phyloP scores from a whole-genome alignment of 164 flowering plant genomes.

The Vitis amurensis region DNA sequence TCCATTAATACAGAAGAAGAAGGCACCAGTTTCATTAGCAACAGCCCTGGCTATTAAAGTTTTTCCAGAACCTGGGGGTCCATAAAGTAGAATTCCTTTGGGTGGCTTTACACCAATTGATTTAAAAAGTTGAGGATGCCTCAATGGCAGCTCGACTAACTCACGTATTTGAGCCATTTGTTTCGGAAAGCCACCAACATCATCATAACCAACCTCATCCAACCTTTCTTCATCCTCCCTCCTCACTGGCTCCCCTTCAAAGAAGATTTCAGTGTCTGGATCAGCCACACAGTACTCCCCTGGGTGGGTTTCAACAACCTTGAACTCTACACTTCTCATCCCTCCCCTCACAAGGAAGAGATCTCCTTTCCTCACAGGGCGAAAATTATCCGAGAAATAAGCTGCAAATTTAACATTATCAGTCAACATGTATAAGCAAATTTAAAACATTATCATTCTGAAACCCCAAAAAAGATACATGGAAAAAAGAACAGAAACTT shows the following conservation, averaged over 20 bases:
- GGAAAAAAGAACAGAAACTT: neutral
- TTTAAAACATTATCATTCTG: neutral
- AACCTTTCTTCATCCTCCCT: constrained; percentile 41
- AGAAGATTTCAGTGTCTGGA: constrained; percentile 44
- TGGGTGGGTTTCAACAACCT: constrained; percentile 44
- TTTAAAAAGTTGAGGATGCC: constrained; percentile 42
- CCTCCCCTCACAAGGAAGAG: constrained; percentile 42
- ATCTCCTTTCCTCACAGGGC: constrained; percentile 44
- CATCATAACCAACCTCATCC: constrained; percentile 42
- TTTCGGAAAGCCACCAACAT: constrained; percentile 42
- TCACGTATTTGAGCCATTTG: constrained; percentile 48
- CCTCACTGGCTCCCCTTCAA: constrained; percentile 41
- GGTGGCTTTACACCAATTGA: constrained; percentile 47
- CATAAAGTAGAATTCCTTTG: constrained; percentile 40
- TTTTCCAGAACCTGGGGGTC: constrained; percentile 46
- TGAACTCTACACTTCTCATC: constrained; percentile 46
- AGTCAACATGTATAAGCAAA: neutral
- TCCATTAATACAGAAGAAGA: constrained; percentile 43
- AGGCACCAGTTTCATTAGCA: constrained; percentile 46
- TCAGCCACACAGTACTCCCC: constrained; percentile 43
- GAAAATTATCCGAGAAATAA: constrained; percentile 39
- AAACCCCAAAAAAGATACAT: neutral
- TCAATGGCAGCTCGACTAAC: constrained; percentile 39
- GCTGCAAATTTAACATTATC: constrained; percentile 19
- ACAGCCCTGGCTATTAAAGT: constrained; percentile 43